Evolutionary conservation across 805 yeast species (phyloP), one percentile per base, ranked within the genome.

Genomic region (Starmerella etchellsii): DNA sequence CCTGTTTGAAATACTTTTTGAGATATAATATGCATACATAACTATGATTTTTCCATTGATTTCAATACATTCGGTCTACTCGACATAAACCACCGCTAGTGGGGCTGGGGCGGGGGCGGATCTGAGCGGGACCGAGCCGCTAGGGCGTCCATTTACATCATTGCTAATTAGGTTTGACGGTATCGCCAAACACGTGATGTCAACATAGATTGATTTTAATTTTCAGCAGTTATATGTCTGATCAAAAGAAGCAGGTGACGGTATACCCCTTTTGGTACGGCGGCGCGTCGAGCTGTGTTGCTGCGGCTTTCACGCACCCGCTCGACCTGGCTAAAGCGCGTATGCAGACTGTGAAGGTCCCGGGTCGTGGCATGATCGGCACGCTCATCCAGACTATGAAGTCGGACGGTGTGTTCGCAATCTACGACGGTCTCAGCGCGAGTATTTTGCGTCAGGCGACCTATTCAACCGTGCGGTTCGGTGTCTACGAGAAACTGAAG

Each of bases 251-350:
- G 16, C 19, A 26, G 14, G 39, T 38, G 19, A 41, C 37, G 15
- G 31, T 34, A 4, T 44, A 41, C 25, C 50, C 50, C 34, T 64
- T 64, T 38, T 64, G 69, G 69, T 64, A 65, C 49, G 69, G 69
- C 20, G 69, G 69, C 18, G 46, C 56, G n/a, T 58, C 66, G 16
- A 58, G 66, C 37, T 58, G 62, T 43, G 62, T 57, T 3, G 68
- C 69, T 1, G 68, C 64, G 1, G 43, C 56, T 15, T 52, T 58
- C 37, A 64, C 69, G 7, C 95, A 83, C 61, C 95, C 95, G 3
- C 64, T 83, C 44, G 95, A 83, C 57, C 65, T 83, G 32, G 91
- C 94, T 2, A 83, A 83, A 54, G 94, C 85, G 8, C 71, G 94
- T 37, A 65, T 83, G 56, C 95, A 83, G 57, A 79, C 94, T 0